Evolutionary conservation across 306 rosid species (phyloP).

Genomic region (Begonia fuchsioides): DNA sequence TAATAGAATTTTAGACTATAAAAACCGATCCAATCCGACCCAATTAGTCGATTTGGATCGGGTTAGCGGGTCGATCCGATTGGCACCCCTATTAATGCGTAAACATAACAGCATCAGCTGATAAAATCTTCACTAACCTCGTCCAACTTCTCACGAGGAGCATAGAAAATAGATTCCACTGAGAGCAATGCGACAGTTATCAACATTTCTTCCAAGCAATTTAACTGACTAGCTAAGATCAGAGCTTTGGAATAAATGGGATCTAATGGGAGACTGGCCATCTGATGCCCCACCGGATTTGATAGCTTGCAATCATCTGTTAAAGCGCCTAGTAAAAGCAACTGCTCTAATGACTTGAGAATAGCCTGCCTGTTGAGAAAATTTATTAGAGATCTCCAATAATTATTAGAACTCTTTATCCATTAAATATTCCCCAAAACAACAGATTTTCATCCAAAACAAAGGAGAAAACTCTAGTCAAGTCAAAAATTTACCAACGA

Average conservation of each 20-base stretch:
- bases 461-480: neutral
- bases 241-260: conserved; percentile 83
- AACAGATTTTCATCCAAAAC: neutral
- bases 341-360: conserved; percentile 75
- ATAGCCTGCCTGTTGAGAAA: conserved; percentile 63
- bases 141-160: conserved; percentile 55
- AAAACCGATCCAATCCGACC: too few species aligned
- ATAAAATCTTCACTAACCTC: conserved; percentile 36
- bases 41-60: too few species aligned
- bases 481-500: neutral
- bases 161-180: conserved; percentile 77
- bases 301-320: conserved; percentile 68
- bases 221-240: conserved; percentile 61
- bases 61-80: too few species aligned
- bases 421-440: neutral
- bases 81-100: too few species aligned
- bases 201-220: conserved; percentile 92
- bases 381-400: neutral
- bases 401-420: too few species aligned
- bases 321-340: conserved; percentile 69
- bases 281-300: conserved; percentile 70
- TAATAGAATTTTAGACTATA: too few species aligned
- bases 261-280: conserved; percentile 79
- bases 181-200: conserved; percentile 79
- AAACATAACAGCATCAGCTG: neutral